phyloP scores from a whole-genome alignment of 2,329 filamentous ascomycete species.

The Trichoderma lentiforme region DNA sequence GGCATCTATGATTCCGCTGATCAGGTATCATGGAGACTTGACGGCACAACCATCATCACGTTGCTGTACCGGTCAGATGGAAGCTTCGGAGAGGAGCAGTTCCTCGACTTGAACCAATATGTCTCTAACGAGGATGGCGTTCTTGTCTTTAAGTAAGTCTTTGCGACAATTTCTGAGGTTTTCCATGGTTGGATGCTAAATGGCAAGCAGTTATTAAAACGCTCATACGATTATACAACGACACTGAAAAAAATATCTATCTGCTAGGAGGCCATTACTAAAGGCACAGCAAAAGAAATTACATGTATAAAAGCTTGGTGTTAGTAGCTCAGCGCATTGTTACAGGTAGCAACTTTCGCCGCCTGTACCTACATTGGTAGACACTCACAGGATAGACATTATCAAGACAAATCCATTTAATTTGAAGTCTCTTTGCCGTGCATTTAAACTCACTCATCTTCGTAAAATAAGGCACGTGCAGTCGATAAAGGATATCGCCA shows the following conservation, averaged over 20 bases:
- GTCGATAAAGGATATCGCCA: background rate
- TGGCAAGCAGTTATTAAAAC: background rate
- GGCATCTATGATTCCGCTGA: background rate
- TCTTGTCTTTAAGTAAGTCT: constrained; percentile 3
- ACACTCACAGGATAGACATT: background rate
- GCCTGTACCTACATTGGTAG: background rate
- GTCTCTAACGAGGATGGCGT: background rate
- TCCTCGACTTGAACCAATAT: background rate
- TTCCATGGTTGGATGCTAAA: background rate
- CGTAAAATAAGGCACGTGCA: background rate
- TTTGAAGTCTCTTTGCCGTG: background rate
- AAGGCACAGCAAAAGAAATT: background rate
- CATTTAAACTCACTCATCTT: background rate
- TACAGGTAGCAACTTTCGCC: background rate
- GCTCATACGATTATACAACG: background rate
- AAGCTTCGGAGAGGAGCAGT: constrained; percentile 5
- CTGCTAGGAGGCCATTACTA: background rate
- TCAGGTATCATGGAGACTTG: background rate
- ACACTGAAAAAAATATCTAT: no score
- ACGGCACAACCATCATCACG: constrained; percentile 2
- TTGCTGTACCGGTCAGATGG: background rate
- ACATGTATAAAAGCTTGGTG: background rate
- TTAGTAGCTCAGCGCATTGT: background rate
- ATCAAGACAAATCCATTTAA: background rate
- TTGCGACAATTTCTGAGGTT: background rate